These are phyloP conservation scores for Saccharomycopsis hybrid DNA, from an alignment of 1,139 yeast genomes.

Conservation along the genomic window DNA sequence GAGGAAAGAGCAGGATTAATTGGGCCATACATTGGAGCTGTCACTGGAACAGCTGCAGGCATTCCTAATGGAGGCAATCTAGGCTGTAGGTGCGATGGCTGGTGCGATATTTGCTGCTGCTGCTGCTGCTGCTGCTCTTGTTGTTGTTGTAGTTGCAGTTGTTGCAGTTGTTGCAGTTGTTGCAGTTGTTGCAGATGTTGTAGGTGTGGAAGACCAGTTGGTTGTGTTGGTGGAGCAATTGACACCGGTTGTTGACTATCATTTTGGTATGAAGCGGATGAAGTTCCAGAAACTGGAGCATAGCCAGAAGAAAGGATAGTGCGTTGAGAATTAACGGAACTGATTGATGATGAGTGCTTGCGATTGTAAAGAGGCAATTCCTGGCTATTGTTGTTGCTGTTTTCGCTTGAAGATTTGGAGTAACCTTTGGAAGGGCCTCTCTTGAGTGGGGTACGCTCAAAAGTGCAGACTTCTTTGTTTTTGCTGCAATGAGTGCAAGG, in stretches of 20 bases:
- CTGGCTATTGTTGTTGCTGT: conserved; percentile 1
- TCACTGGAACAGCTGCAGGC: not conserved
- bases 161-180: conserved; percentile 24
- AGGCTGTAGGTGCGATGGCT: not conserved
- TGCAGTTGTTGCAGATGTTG: conserved; percentile 13
- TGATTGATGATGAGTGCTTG: not conserved
- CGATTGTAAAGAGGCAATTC: too few relatives aligned
- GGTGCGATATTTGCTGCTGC: not conserved
- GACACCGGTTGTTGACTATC: conserved; percentile 25
- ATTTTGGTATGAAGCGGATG: conserved; percentile 15
- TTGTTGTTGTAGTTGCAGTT: conserved; percentile 25
- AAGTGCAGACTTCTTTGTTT: conserved; percentile 50
- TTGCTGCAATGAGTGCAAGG: conserved; percentile 53
- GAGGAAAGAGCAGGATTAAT: not conserved
- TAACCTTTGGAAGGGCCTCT: conserved; percentile 77
- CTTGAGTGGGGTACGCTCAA: conserved; percentile 63
- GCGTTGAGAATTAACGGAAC: too few relatives aligned
- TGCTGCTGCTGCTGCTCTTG: conserved; percentile 14
- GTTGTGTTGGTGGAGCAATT: conserved; percentile 19
- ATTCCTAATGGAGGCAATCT: conserved; percentile 2
- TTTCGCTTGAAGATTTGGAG: conserved; percentile 28
- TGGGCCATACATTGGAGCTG: not conserved
- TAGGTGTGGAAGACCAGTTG: conserved; percentile 17
- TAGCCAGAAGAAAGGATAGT: too few relatives aligned
- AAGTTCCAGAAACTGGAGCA: too few relatives aligned